phyloP scores from a whole-genome alignment of 2,329 filamentous ascomycete genomes.

The Pleomassaria siparia region DNA sequence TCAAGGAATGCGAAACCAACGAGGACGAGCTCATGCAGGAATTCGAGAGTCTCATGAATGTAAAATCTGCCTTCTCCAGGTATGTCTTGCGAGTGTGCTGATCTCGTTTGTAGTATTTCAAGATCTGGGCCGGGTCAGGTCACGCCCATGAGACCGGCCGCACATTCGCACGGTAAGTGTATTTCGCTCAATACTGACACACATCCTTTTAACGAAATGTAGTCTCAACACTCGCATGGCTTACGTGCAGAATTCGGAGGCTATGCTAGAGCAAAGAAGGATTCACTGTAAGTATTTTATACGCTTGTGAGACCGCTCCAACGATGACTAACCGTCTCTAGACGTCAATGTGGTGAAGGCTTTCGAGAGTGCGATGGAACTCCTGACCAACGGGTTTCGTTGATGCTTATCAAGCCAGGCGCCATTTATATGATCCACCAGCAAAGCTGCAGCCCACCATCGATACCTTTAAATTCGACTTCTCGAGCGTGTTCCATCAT shows the following conservation, averaged over 20 bases:
- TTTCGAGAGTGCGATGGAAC: slow-evolving; percentile 52
- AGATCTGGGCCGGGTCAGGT: slow-evolving; percentile 74
- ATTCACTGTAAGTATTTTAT: slow-evolving; percentile 69
- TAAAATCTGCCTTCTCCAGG: slow-evolving; percentile 14
- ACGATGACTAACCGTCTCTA: slow-evolving; percentile 14
- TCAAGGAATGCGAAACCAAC: slow-evolving; percentile 62
- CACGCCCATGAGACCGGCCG: slow-evolving; percentile 73
- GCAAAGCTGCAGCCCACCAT: neutral
- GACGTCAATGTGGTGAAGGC: slow-evolving; percentile 51
- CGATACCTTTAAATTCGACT: neutral
- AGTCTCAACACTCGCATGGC: slow-evolving; percentile 75
- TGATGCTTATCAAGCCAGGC: slow-evolving; percentile 24
- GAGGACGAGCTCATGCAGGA: slow-evolving; percentile 69
- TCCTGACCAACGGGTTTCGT: slow-evolving; percentile 37
- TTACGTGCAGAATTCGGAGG: slow-evolving; percentile 74
- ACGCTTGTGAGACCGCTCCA: neutral
- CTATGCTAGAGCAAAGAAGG: slow-evolving; percentile 70
- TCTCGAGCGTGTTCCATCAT: neutral
- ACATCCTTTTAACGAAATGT: slow-evolving; percentile 5
- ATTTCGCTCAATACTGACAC: neutral
- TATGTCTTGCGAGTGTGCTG: slow-evolving; percentile 6
- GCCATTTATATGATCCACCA: slow-evolving; percentile 5
- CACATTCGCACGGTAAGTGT: slow-evolving; percentile 68
- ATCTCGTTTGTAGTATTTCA: slow-evolving; percentile 67
- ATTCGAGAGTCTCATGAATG: slow-evolving; percentile 55